Conservation (phyloP, 2,329 filamentous ascomycete species). For the Colletotrichum navitas region DNA sequence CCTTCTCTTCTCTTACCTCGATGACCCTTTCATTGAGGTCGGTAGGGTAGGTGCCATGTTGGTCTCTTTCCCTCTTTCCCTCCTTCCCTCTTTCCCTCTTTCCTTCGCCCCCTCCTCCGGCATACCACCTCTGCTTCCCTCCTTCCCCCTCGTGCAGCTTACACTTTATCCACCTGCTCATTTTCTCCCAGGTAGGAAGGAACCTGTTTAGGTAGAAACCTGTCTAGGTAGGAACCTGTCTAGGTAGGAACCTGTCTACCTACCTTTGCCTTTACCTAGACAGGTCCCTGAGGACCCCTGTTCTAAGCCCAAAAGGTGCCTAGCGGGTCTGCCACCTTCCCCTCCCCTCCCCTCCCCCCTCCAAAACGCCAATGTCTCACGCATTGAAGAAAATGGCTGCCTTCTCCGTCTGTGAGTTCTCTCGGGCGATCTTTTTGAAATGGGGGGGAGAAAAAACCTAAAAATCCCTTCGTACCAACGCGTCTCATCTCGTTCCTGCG, state of each 20-base stretch:
- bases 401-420: not conserved
- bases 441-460: too few relatives aligned
- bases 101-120: not conserved
- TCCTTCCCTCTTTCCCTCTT: not conserved
- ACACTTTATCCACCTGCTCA: not conserved
- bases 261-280: not conserved
- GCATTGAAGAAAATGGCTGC: not conserved
- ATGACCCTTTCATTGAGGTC: too few relatives aligned
- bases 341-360: too few relatives aligned
- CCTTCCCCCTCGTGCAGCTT: not conserved
- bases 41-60: not conserved
- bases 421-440: too few relatives aligned
- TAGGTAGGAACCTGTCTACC: not conserved
- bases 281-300: not conserved
- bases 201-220: too few relatives aligned
- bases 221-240: too few relatives aligned
- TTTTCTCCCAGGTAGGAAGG: too few relatives aligned
- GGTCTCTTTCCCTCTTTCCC: not conserved
- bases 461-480: too few relatives aligned
- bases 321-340: not conserved
- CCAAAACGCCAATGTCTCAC: not conserved
- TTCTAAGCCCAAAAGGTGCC: slow-evolving; percentile 4
- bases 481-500: too few relatives aligned
- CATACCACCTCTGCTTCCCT: not conserved
- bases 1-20: not conserved